Percentiles rank a stretch among this genome's conserved stretches.
phyloP scores from a whole-genome alignment of 257 asterid species.

The Eucommia ulmoides region DNA sequence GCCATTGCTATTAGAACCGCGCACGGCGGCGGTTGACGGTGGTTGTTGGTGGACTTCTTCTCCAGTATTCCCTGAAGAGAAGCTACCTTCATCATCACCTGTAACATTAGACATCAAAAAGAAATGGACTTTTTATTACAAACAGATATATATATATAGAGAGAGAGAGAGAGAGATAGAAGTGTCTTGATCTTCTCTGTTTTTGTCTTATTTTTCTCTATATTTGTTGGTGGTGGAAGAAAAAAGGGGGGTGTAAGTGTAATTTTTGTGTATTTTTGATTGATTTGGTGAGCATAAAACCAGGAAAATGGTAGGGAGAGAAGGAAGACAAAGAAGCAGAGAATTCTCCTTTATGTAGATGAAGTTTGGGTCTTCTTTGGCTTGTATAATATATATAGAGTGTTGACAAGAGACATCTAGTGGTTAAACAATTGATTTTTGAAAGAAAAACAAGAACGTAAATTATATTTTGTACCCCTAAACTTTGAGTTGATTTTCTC shows the following conservation, averaged over 20 bases:
- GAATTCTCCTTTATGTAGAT: constrained; percentile 28
- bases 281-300: constrained; percentile 16
- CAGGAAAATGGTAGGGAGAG: constrained; percentile 9
- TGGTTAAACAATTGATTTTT: too few relatives aligned
- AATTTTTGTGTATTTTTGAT: too few relatives aligned
- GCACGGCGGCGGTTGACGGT: constrained; percentile 1
- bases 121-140: background rate
- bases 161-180: background rate
- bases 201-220: constrained; percentile 2
- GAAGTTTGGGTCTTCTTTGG: constrained; percentile 43
- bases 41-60: constrained; percentile 18
- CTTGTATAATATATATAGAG: constrained; percentile 44
- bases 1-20: background rate
- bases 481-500: background rate
- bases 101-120: constrained; percentile 27
- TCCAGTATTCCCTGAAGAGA: constrained; percentile 32
- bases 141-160: too few relatives aligned
- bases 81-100: constrained; percentile 40
- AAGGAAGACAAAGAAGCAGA: constrained; percentile 36
- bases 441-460: too few relatives aligned
- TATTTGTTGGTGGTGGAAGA: background rate
- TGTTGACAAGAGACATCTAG: constrained; percentile 26
- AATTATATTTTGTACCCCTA: too few relatives aligned
- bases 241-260: background rate
- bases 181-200: background rate